These are phyloP conservation scores for Saccharomyces pastorianus DNA, from an alignment of 1,139 yeast genomes.

Conservation along the genomic window DNA sequence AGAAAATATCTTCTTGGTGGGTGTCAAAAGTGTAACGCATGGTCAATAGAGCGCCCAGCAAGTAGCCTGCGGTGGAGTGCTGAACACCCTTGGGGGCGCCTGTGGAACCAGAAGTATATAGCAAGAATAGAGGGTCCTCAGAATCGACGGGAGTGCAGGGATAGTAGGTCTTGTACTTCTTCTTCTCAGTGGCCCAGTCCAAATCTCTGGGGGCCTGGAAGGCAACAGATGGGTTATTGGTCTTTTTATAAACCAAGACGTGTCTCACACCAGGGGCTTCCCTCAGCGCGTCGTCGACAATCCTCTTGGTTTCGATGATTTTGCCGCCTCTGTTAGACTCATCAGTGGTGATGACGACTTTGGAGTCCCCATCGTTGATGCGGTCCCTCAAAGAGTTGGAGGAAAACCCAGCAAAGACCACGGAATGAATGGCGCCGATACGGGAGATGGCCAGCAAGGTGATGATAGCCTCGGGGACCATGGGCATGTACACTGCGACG, in stretches of 20 bases:
- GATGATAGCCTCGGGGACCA: conserved; percentile 76
- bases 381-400: conserved; percentile 71
- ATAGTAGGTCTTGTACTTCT: conserved; percentile 66
- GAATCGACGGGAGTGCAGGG: conserved; percentile 84
- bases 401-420: conserved; percentile 77
- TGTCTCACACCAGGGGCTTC: conserved; percentile 60
- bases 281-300: conserved; percentile 72
- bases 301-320: conserved; percentile 72
- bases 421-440: conserved; percentile 77
- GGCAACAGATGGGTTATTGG: conserved; percentile 60
- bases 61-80: conserved; percentile 74
- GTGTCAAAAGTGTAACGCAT: conserved; percentile 72
- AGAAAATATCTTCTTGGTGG: conserved; percentile 61
- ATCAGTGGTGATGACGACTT: conserved; percentile 68
- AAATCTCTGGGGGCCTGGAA: conserved; percentile 56
- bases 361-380: conserved; percentile 67
- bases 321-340: conserved; percentile 80
- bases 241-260: conserved; percentile 65
- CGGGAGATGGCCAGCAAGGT: conserved; percentile 67
- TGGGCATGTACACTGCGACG: conserved; percentile 78
- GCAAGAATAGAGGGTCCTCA: conserved; percentile 88
- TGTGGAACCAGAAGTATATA: conserved; percentile 93
- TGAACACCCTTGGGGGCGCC: conserved; percentile 98
- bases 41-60: conserved; percentile 61
- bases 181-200: conserved; percentile 75